A percentile compares a stretch with the other conserved stretches of the same genome.
Conservation (phyloP, 2,329 filamentous ascomycete genomes). For the Trichophyton simii region DNA sequence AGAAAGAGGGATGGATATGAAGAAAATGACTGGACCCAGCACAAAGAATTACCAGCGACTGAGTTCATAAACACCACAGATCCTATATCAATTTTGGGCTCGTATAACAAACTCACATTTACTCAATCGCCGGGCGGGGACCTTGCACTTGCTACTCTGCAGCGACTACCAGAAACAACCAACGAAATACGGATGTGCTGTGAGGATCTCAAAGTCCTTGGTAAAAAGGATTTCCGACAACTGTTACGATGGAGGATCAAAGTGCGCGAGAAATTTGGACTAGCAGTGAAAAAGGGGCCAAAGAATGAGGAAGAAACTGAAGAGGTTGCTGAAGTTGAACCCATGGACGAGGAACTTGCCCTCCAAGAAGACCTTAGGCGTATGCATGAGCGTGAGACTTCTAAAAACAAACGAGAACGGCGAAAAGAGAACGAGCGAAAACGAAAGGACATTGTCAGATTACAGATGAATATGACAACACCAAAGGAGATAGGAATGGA, state of each 20-base stretch:
- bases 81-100: slow-evolving; percentile 81
- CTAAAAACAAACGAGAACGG: slow-evolving; percentile 69
- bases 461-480: slow-evolving; percentile 95
- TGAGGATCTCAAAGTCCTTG: slow-evolving; percentile 74
- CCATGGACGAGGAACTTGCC: slow-evolving; percentile 88
- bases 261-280: slow-evolving; percentile 80
- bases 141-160: slow-evolving; percentile 71
- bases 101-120: slow-evolving; percentile 73
- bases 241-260: slow-evolving; percentile 81
- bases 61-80: slow-evolving; percentile 91
- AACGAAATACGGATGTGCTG: slow-evolving; percentile 68
- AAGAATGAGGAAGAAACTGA: slow-evolving; percentile 43
- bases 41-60: slow-evolving; percentile 75
- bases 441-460: slow-evolving; percentile 83
- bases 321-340: slow-evolving; percentile 69
- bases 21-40: slow-evolving; percentile 85
- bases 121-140: slow-evolving; percentile 68
- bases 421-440: slow-evolving; percentile 86
- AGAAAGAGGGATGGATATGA: slow-evolving; percentile 95
- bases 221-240: slow-evolving; percentile 85
- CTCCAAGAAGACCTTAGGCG: slow-evolving; percentile 78
- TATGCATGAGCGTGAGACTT: slow-evolving; percentile 64
- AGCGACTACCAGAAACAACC: slow-evolving; percentile 77
- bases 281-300: slow-evolving; percentile 57
- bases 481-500: slow-evolving; percentile 94